Conservation (phyloP, 2,329 filamentous ascomycete species). For the Xylaria arbuscula region DNA sequence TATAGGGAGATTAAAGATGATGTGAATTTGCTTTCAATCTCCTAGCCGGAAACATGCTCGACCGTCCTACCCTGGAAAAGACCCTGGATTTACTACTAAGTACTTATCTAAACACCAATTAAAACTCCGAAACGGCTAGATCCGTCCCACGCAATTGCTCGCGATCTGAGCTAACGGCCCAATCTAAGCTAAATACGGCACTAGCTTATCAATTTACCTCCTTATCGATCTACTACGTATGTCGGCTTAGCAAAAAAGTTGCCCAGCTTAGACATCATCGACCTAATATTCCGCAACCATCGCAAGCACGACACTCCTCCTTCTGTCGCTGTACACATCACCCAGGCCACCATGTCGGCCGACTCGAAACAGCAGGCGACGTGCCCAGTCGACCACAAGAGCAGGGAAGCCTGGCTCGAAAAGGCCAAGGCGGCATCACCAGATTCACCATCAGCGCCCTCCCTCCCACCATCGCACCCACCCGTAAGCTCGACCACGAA, state of each 20-base stretch:
- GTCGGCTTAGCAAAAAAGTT: constrained; percentile 4
- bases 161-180: constrained; percentile 18
- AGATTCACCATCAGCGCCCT: constrained; percentile 44
- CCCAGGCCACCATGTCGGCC: constrained; percentile 36
- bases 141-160: background rate
- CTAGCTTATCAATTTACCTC: background rate
- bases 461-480: constrained; percentile 47
- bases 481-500: constrained; percentile 36
- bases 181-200: constrained; percentile 16
- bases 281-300: constrained; percentile 31
- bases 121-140: background rate
- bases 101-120: background rate
- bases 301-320: constrained; percentile 10
- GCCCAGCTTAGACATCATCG: constrained; percentile 29
- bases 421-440: constrained; percentile 66
- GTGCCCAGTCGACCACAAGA: constrained; percentile 92
- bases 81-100: too few species aligned
- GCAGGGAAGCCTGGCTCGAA: constrained; percentile 86
- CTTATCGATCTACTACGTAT: background rate
- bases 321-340: background rate
- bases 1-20: too few species aligned
- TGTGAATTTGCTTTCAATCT: too few species aligned
- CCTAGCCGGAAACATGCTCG: too few species aligned
- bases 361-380: constrained; percentile 51
- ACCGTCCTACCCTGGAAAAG: too few species aligned